These are phyloP conservation scores for Kluyveromyces sp. DNA, from an alignment of 1,139 yeast genomes.

Conservation along the genomic window DNA sequence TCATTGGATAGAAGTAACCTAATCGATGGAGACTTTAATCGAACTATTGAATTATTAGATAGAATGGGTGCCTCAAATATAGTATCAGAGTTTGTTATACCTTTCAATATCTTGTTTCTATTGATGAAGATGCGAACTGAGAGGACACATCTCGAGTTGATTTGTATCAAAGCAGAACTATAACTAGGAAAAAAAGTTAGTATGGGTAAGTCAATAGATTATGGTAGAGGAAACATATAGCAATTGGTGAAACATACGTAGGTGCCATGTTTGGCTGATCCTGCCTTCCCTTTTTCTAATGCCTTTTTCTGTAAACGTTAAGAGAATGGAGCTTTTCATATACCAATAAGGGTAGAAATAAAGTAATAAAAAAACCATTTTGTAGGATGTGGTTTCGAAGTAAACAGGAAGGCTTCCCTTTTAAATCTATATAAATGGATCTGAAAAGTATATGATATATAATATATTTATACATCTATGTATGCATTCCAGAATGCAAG, in stretches of 20 bases:
- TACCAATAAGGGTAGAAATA: background rate
- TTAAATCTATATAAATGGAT: too few relatives aligned
- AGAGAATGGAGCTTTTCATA: background rate
- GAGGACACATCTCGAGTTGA: conserved; percentile 17
- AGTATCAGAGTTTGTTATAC: conserved; percentile 11
- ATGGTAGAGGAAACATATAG: too few relatives aligned
- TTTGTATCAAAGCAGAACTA: conserved; percentile 21
- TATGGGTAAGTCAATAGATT: background rate
- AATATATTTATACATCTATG: background rate
- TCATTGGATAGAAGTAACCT: conserved; percentile 25
- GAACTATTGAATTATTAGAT: conserved; percentile 28
- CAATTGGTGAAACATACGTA: conserved; percentile 4
- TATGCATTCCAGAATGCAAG: background rate
- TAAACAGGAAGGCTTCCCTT: too few relatives aligned
- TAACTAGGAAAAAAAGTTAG: conserved; percentile 8
- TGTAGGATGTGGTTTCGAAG: too few relatives aligned
- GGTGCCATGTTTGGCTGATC: conserved; percentile 5
- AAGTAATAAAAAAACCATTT: too few relatives aligned
- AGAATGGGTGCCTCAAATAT: conserved; percentile 28
- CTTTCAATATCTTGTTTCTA: conserved; percentile 20
- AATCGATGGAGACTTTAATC: conserved; percentile 24
- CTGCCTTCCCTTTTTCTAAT: background rate
- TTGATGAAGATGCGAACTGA: conserved; percentile 27
- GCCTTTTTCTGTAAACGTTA: background rate
- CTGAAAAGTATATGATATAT: background rate